Evolutionary conservation across 257 asterid genomes (phyloP), one percentile per base, ranked within the genome.

Genomic region (Salvia rosmarinus): DNA sequence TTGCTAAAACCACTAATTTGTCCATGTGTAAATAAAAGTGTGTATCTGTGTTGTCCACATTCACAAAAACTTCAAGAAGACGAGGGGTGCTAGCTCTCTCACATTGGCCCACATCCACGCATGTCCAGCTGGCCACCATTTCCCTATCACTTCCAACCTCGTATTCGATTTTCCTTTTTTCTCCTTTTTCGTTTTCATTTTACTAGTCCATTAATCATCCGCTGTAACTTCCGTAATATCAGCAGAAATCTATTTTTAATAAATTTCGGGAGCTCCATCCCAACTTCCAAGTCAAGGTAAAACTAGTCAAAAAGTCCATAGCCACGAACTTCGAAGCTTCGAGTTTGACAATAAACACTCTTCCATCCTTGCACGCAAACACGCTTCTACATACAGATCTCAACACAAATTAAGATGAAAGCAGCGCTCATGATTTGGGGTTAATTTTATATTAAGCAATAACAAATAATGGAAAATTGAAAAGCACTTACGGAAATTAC

Each of bases 91-190:
- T 44, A 44, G 51, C 51, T 44, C 37, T 4, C 6, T 10, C 51
- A 6, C 34, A 4, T 12, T 46, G 79, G 52, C 71, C 81, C 75
- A 70, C 80, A 21, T 28, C 71, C 44, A 56, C 65, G 0, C 50
- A 43, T 19, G 10, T 59, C 83, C 83, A 79, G 72, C 62, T 75
- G 78, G 64, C 62, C 9, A 37, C 83, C 77, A 79, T 46, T 64
- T 62, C 44, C 30, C 10, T 13, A 19, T 67, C 62, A 43, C 14
- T 60, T 13, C 52, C 50, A 42, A 57, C 28, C 34, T 21, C 34
- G 20, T 52, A 49, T 21, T 69, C 21, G 60, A n/a, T n/a, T n/a
- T n/a, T n/a, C n/a, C n/a, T 37, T 28, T 9, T 7, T 50, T 28
- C 20, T 9, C 17, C 10, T 52, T 34, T 11, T 8, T 14, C 3